Conservation (phyloP, 2,329 filamentous ascomycete species). For the Cyclaneusma minus region DNA sequence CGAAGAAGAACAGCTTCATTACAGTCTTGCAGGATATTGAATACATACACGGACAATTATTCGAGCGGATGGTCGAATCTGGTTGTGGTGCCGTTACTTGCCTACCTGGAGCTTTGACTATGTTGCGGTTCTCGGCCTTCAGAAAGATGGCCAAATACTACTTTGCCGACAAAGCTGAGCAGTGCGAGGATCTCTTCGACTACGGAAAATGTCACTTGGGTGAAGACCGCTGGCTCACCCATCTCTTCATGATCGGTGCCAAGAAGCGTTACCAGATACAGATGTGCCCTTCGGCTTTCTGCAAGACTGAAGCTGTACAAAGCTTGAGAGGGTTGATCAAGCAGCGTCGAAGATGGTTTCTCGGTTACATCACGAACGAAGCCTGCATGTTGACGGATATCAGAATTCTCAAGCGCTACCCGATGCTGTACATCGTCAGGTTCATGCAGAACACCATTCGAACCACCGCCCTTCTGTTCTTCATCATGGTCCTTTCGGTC, state of each 20-base stretch:
- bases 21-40: slow-evolving; percentile 96
- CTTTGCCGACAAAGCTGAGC: slow-evolving; percentile 91
- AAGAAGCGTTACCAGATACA: slow-evolving; percentile 90
- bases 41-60: slow-evolving; percentile 91
- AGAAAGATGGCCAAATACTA: slow-evolving; percentile 96
- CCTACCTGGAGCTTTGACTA: slow-evolving; percentile 85
- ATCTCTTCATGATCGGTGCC: slow-evolving; percentile 97
- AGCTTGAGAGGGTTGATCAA: slow-evolving; percentile 75
- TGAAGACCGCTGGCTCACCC: slow-evolving; percentile 92
- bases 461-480: slow-evolving; percentile 85
- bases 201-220: slow-evolving; percentile 91
- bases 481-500: slow-evolving; percentile 80
- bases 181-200: slow-evolving; percentile 91
- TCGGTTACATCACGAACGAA: slow-evolving; percentile 95
- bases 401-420: slow-evolving; percentile 82
- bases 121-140: slow-evolving; percentile 91
- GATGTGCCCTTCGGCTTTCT: slow-evolving; percentile 95
- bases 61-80: slow-evolving; percentile 90
- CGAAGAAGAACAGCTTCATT: slow-evolving; percentile 72
- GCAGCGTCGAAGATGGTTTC: slow-evolving; percentile 89
- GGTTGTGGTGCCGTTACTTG: slow-evolving; percentile 90
- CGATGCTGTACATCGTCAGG: slow-evolving; percentile 68
- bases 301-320: slow-evolving; percentile 95
- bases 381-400: slow-evolving; percentile 95
- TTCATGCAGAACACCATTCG: slow-evolving; percentile 96